Percentiles rank a stretch among this genome's conserved stretches.
These are phyloP conservation scores for Neurospora sublineolata DNA, from an alignment of 495 filamentous ascomycete genomes.

Conservation along the genomic window DNA sequence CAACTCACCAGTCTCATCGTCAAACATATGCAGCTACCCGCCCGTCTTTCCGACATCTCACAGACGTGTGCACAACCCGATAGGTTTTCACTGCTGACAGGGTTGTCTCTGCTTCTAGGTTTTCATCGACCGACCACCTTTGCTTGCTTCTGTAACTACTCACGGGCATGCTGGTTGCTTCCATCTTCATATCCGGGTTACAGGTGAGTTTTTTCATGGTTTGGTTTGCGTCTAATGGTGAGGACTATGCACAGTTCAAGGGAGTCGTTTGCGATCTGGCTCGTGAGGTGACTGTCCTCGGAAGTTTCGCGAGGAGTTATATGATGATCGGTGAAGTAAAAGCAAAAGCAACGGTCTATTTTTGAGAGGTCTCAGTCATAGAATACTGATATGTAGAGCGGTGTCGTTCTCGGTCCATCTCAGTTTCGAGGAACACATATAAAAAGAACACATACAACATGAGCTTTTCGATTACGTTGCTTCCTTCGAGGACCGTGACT, in stretches of 20 bases:
- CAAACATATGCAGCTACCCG: neutral
- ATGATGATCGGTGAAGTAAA: neutral
- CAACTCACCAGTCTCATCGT: neutral
- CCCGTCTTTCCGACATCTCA: neutral
- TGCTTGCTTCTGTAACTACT: neutral
- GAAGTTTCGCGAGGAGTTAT: too few species aligned
- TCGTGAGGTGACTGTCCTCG: neutral
- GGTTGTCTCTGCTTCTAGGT: neutral
- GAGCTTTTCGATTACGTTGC: too few species aligned
- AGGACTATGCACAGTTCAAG: neutral
- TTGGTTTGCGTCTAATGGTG: neutral
- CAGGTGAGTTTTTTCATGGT: neutral
- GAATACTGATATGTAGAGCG: too few species aligned
- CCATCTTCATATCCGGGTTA: neutral
- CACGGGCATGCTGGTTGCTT: neutral
- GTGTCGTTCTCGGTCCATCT: too few species aligned
- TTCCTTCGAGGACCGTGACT: too few species aligned
- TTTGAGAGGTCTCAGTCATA: too few species aligned
- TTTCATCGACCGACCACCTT: neutral
- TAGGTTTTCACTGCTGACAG: neutral
- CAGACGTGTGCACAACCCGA: neutral
- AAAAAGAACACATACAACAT: too few species aligned
- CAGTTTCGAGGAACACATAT: too few species aligned
- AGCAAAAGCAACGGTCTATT: too few species aligned
- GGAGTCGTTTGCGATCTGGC: neutral